Conservation (phyloP, 1,284 basidiomycete genomes). For the Trichosporon sp. region DNA sequence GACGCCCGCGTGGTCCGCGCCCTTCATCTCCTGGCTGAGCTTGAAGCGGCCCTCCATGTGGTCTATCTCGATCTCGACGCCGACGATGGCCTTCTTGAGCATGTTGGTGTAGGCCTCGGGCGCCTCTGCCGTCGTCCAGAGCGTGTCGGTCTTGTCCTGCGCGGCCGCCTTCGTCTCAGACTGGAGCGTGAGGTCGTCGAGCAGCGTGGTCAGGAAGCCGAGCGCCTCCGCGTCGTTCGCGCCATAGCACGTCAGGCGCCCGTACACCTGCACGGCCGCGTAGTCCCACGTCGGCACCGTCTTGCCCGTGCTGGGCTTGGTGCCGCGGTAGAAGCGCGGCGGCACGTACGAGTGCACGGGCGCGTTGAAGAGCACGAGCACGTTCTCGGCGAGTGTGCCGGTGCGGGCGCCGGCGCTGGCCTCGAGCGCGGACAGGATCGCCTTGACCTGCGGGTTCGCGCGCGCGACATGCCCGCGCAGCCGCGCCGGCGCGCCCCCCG, state of each 20-base stretch:
- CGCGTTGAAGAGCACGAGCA: slow-evolving; percentile 46
- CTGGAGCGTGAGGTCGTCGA: slow-evolving; percentile 35
- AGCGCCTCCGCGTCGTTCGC: slow-evolving; percentile 19
- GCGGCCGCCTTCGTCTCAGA: slow-evolving; percentile 24
- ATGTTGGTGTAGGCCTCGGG: slow-evolving; percentile 47
- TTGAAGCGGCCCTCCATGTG: slow-evolving; percentile 50
- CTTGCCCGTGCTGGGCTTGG: slow-evolving; percentile 46
- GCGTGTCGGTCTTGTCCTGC: slow-evolving; percentile 5
- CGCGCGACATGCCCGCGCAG: slow-evolving; percentile 47
- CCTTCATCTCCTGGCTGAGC: slow-evolving; percentile 46
- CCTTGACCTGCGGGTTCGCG: slow-evolving; percentile 47
- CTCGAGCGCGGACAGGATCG: slow-evolving; percentile 23
- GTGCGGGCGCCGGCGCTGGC: neutral
- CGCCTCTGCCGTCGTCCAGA: slow-evolving; percentile 49
- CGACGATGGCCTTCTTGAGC: slow-evolving; percentile 49
- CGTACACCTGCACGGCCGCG: slow-evolving; percentile 48
- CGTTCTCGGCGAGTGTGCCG: slow-evolving; percentile 31
- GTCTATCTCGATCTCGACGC: slow-evolving; percentile 47
- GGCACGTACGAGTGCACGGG: slow-evolving; percentile 45
- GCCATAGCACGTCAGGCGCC: slow-evolving; percentile 32
- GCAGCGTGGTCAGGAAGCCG: slow-evolving; percentile 35
- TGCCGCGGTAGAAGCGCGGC: slow-evolving; percentile 43
- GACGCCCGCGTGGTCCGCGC: slow-evolving; percentile 47
- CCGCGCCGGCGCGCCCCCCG: slow-evolving; percentile 13
- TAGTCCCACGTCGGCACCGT: slow-evolving; percentile 51